Conservation (phyloP, 2,329 filamentous ascomycete species). For the Nigrograna mackinnonii region DNA sequence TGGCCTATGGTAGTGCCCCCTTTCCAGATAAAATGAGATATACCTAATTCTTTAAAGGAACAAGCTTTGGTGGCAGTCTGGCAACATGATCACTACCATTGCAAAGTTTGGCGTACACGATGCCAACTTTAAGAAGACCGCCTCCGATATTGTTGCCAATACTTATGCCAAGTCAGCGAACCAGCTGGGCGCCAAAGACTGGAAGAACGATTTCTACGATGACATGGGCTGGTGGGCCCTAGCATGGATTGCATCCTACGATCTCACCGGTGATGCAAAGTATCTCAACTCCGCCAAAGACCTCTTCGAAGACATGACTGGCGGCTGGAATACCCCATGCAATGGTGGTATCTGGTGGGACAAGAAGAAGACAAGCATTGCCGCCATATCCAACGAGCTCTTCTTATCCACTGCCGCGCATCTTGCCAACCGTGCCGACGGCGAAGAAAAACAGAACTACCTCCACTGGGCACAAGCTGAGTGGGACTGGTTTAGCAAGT, state of each 20-base stretch:
- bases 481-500: slow-evolving; percentile 57
- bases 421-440: slow-evolving; percentile 54
- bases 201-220: slow-evolving; percentile 61
- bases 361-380: slow-evolving; percentile 57
- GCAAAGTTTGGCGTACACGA: slow-evolving; percentile 35
- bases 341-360: slow-evolving; percentile 60
- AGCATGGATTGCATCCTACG: slow-evolving; percentile 60
- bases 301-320: slow-evolving; percentile 62
- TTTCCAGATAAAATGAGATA: not conserved
- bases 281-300: slow-evolving; percentile 58
- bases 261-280: slow-evolving; percentile 55
- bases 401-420: slow-evolving; percentile 58
- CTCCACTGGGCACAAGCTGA: slow-evolving; percentile 54
- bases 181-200: slow-evolving; percentile 32
- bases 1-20: slow-evolving; percentile 32
- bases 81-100: slow-evolving; percentile 38
- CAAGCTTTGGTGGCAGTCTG: slow-evolving; percentile 42
- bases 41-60: not conserved
- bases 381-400: slow-evolving; percentile 62
- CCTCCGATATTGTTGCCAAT: slow-evolving; percentile 32
- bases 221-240: slow-evolving; percentile 69
- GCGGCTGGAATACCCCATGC: slow-evolving; percentile 54
- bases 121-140: slow-evolving; percentile 27
- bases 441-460: slow-evolving; percentile 43
- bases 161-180: slow-evolving; percentile 36